Conservation (phyloP, 106 monocot genomes). For the Dendrobium huoshanense region DNA sequence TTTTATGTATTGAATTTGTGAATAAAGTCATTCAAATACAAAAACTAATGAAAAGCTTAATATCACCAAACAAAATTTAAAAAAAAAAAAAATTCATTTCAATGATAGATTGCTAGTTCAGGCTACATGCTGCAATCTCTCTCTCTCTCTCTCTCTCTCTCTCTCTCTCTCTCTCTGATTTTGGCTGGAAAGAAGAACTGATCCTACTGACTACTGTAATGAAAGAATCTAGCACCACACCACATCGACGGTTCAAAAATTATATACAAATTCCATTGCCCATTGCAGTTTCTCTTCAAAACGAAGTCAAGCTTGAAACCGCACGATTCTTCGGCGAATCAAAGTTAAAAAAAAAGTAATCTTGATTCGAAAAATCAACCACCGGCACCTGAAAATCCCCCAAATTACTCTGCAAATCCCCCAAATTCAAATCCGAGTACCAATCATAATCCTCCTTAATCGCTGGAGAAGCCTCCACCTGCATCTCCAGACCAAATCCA, state of each 20-base stretch:
- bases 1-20: too few relatives aligned
- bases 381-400: background rate
- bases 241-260: background rate
- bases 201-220: background rate
- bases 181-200: too few relatives aligned
- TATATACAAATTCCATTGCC: background rate
- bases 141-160: too few relatives aligned
- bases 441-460: slow-evolving; percentile 47
- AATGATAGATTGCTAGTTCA: too few relatives aligned
- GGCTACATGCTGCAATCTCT: too few relatives aligned
- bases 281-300: slow-evolving; percentile 8
- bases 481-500: background rate
- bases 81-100: too few relatives aligned
- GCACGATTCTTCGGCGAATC: slow-evolving; percentile 11
- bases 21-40: too few relatives aligned
- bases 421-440: slow-evolving; percentile 42
- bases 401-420: slow-evolving; percentile 32
- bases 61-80: too few relatives aligned
- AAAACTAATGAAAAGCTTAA: too few relatives aligned
- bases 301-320: slow-evolving; percentile 11
- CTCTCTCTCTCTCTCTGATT: too few relatives aligned
- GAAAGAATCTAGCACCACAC: background rate
- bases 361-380: slow-evolving; percentile 15
- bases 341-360: slow-evolving; percentile 22
- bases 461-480: background rate